Base-by-base conservation (phyloP, 164 flowering plant species). In the Amborella trichopoda region DNA sequence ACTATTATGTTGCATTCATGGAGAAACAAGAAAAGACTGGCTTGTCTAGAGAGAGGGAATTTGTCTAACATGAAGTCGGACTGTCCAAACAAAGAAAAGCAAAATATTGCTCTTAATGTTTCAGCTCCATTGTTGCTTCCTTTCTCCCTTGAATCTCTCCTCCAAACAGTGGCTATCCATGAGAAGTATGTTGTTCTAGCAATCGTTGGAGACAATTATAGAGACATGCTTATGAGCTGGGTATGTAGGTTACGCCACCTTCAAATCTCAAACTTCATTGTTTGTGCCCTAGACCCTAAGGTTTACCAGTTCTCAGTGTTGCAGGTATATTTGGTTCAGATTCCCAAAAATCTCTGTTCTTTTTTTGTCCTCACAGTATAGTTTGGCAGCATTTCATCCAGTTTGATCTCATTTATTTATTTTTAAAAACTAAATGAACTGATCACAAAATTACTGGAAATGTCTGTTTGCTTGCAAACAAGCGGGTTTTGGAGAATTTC, bases 161-260 rank as follows among this genome's bases (percentile, higher is more conserved):
- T 91, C 47, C 57, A 73, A 14, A 10, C 53, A 9, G 37, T 46
- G 49, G 93, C 81, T 26, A 86, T 78, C 50, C 46, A 69, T 48
- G 74, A 78, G 45, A 81, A 51, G 64, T 75, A 90, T 10, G 34
- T 87, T 59, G 74, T 87, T 41, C 90, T 91, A 51, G 75, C 88
- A 48, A 59, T 84, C 52, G 88, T 90, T 43, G 95, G 96, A 40
- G 68, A 74, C 64, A 91, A 80, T 64, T 91, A 91, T 60, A 78
- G 70, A 55, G 99, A 87, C 59, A 84, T 91, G 99, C 71, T 91
- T 43, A 76, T 91, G 88, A 91, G 96, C 55, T 91, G 99, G 99
- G 90, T 67, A 0, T 91, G 99, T 65, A 79, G 96, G 66, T 61
- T 84, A 44, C 77, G 81, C 20, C 73, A 47, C 27, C 78, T 91